phyloP scores from a whole-genome alignment of 2,329 filamentous ascomycete species.

The Ilyonectria mors-panacis region DNA sequence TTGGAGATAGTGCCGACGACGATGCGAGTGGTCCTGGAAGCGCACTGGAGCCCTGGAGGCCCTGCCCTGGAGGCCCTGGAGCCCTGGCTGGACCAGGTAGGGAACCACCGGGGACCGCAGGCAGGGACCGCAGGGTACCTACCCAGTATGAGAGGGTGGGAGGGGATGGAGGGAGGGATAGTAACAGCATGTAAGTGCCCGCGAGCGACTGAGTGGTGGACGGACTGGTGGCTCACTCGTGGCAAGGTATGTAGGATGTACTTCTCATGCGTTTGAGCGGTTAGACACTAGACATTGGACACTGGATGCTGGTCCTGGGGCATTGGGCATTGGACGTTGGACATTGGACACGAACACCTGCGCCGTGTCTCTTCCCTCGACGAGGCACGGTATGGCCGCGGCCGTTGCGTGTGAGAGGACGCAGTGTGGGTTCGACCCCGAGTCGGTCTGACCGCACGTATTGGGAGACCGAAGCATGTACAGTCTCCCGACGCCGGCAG shows the following conservation, averaged over 20 bases:
- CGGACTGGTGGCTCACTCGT: neutral
- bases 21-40: constrained; percentile 44
- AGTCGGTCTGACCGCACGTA: constrained; percentile 36
- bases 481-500: constrained; percentile 30
- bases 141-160: constrained; percentile 1
- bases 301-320: too few relatives aligned
- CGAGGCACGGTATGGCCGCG: constrained; percentile 35
- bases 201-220: neutral
- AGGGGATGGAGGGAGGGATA: constrained; percentile 3
- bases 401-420: constrained; percentile 7
- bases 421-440: constrained; percentile 36
- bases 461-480: constrained; percentile 6
- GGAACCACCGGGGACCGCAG: constrained; percentile 17
- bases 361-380: constrained; percentile 31
- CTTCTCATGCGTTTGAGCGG: neutral
- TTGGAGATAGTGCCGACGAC: constrained; percentile 50
- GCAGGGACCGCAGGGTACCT: constrained; percentile 36
- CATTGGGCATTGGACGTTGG: too few relatives aligned
- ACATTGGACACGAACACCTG: neutral
- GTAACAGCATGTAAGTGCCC: neutral
- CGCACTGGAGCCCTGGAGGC: constrained; percentile 15
- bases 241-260: neutral
- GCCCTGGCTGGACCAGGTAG: constrained; percentile 11
- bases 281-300: too few relatives aligned
- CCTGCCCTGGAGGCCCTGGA: constrained; percentile 35